Percentiles rank a stretch among this genome's conserved stretches.
phyloP scores from a whole-genome alignment of 306 rosid species.

The Dalbergia cultrata region DNA sequence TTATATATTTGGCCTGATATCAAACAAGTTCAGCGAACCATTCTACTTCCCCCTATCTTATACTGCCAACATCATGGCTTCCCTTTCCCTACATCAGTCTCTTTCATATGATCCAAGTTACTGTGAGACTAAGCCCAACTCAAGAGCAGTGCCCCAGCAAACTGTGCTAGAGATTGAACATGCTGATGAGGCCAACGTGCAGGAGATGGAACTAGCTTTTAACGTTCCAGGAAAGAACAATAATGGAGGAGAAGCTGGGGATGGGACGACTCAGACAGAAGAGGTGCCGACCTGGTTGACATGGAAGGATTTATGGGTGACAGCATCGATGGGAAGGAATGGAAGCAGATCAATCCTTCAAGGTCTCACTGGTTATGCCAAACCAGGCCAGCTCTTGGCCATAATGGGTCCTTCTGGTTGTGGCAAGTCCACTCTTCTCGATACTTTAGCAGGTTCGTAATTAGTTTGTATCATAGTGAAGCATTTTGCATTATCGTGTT shows the following conservation, averaged over 20 bases:
- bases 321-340: slow-evolving; percentile 41
- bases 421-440: slow-evolving; percentile 79
- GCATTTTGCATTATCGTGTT: no score
- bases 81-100: not conserved
- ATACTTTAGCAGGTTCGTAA: slow-evolving; percentile 64
- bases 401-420: slow-evolving; percentile 90
- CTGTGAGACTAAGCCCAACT: not conserved
- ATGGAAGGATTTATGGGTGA: slow-evolving; percentile 73
- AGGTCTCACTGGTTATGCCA: slow-evolving; percentile 72
- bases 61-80: not conserved
- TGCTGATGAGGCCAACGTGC: not conserved
- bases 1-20: not conserved
- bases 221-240: not conserved
- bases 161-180: slow-evolving; percentile 2
- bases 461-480: no score
- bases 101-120: not conserved
- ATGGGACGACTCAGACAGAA: not conserved
- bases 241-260: not conserved
- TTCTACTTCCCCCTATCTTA: not conserved
- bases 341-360: slow-evolving; percentile 57
- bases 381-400: slow-evolving; percentile 70
- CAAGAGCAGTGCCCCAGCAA: not conserved
- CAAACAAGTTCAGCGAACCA: not conserved
- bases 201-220: slow-evolving; percentile 2
- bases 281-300: slow-evolving; percentile 55